Evolutionary conservation across 208 protist species (phyloP).

Genomic region (Acanthamoeba polyphaga): DNA sequence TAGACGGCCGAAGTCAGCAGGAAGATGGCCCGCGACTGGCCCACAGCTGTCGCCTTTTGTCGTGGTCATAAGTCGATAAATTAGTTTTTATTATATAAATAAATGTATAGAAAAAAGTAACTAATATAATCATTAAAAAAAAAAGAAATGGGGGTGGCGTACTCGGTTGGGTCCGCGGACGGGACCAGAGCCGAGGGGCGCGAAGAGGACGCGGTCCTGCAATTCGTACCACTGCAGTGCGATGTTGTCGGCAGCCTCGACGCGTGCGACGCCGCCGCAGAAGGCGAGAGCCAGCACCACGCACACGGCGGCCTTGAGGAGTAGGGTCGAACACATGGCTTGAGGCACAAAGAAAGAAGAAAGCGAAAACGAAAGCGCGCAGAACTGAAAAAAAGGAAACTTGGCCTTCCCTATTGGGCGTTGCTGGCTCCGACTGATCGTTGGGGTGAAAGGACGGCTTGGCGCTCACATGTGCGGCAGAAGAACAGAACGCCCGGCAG

Average conservation of each 20-base stretch:
- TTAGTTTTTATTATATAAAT: no score
- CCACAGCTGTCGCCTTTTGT: background rate
- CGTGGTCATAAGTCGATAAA: no score
- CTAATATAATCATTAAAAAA: background rate
- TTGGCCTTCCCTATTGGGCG: no score
- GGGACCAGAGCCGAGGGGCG: background rate
- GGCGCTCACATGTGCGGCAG: background rate
- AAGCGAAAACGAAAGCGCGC: background rate
- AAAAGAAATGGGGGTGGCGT: background rate
- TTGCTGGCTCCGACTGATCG: no score
- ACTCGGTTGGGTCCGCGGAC: background rate
- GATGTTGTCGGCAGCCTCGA: background rate
- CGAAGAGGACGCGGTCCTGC: background rate
- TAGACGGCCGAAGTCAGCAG: background rate
- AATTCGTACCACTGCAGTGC: background rate
- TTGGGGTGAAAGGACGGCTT: no score
- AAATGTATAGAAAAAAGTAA: no score
- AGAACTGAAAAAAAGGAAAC: no score
- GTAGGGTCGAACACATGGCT: background rate
- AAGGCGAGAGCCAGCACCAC: background rate
- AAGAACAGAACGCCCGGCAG: background rate
- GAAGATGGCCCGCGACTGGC: background rate
- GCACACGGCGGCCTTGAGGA: background rate
- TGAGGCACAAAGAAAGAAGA: background rate
- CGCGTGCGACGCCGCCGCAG: background rate